phyloP scores from a whole-genome alignment of 768 basidiomycete genomes.

The Mycena vulgaris region DNA sequence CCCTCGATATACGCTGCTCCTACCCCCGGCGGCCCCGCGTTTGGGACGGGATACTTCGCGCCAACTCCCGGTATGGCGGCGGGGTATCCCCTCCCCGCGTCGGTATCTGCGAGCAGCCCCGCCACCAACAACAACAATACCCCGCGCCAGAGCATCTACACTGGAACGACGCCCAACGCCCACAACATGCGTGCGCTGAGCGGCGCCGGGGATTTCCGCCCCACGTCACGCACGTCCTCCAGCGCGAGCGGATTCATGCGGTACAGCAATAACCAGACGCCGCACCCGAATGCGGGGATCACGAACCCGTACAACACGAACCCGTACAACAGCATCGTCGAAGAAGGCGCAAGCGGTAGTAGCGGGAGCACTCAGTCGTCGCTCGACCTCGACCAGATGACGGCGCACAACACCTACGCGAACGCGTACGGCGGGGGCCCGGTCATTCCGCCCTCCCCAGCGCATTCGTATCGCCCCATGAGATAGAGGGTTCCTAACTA shows the following conservation, averaged over 20 bases:
- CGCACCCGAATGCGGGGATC: slow-evolving; percentile 29
- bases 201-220: no score
- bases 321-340: neutral
- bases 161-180: slow-evolving; percentile 25
- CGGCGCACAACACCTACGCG: slow-evolving; percentile 16
- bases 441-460: slow-evolving; percentile 30
- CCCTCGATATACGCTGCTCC: slow-evolving; percentile 23
- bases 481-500: neutral
- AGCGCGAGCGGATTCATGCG: neutral
- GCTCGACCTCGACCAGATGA: slow-evolving; percentile 18
- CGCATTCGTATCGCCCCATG: slow-evolving; percentile 28
- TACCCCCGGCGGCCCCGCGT: neutral
- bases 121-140: slow-evolving; percentile 21
- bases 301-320: slow-evolving; percentile 35
- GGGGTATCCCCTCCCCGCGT: slow-evolving; percentile 21
- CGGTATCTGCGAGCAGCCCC: slow-evolving; percentile 23
- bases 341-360: slow-evolving; percentile 18
- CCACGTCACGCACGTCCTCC: slow-evolving; percentile 20
- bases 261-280: slow-evolving; percentile 26
- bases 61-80: slow-evolving; percentile 18
- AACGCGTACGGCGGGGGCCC: slow-evolving; percentile 10
- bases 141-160: slow-evolving; percentile 18
- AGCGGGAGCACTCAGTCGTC: slow-evolving; percentile 11
- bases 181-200: no score
- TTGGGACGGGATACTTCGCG: slow-evolving; percentile 14